Evolutionary conservation across 164 flowering plant genomes (phyloP).

Genomic region (Chimonanthus salicifolius): DNA sequence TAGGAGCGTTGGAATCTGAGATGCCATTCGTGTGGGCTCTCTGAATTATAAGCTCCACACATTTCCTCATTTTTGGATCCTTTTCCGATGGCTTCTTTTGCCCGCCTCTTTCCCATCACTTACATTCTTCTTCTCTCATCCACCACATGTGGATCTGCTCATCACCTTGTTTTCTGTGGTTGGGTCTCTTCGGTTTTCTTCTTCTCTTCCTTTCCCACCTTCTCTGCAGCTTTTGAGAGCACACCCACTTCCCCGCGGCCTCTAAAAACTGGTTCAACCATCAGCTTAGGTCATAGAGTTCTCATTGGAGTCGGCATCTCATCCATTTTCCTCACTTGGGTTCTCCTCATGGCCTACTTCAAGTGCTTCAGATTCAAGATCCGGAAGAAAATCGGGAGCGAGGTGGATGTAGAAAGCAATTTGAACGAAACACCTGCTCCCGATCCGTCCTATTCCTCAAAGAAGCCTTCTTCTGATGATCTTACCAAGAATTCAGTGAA

Average conservation of each 20-base stretch:
- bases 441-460: neutral
- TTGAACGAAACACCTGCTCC: conserved; percentile 9
- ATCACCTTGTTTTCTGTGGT: conserved; percentile 12
- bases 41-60: neutral
- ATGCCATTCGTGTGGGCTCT: neutral
- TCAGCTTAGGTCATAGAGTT: neutral
- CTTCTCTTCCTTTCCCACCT: conserved; percentile 3
- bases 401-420: conserved; percentile 8
- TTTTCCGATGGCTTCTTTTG: conserved; percentile 12
- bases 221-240: conserved; percentile 17
- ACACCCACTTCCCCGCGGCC: conserved; percentile 7
- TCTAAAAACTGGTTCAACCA: neutral
- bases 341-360: conserved; percentile 17
- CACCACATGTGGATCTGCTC: conserved; percentile 2
- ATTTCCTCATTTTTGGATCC: neutral
- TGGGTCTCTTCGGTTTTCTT: neutral
- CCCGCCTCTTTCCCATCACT: neutral
- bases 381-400: conserved; percentile 14
- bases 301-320: conserved; percentile 6
- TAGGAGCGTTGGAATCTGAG: neutral
- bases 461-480: neutral
- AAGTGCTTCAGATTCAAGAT: conserved; percentile 17
- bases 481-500: conserved; percentile 8
- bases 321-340: neutral
- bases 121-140: neutral